phyloP scores from a whole-genome alignment of 1,139 yeast genomes.

The Spathaspora sp. region DNA sequence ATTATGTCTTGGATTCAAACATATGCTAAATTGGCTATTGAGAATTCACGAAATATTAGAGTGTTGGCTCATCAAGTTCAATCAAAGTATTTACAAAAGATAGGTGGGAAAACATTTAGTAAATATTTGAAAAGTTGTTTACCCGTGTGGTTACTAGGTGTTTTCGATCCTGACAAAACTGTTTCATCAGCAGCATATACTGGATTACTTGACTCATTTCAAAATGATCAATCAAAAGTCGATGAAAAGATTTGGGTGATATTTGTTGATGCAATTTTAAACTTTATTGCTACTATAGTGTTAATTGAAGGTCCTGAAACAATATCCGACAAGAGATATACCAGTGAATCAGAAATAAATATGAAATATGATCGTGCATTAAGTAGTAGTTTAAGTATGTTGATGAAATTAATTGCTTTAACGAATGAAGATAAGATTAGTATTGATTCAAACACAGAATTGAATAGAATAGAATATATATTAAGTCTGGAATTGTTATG shows the following conservation, averaged over 20 bases:
- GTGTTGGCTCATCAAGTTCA: conserved; percentile 63
- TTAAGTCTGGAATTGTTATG: conserved; percentile 43
- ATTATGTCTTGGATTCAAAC: conserved; percentile 75
- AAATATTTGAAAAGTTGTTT: conserved; percentile 69
- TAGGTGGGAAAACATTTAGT: conserved; percentile 60
- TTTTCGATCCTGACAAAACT: conserved; percentile 63
- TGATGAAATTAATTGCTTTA: conserved; percentile 38
- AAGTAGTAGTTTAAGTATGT: conserved; percentile 50
- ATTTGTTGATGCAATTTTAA: conserved; percentile 56
- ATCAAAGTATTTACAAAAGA: conserved; percentile 42
- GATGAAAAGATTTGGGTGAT: conserved; percentile 55
- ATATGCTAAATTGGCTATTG: conserved; percentile 76
- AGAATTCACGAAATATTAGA: conserved; percentile 66
- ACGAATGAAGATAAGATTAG: conserved; percentile 16
- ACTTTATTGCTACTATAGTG: conserved; percentile 52
- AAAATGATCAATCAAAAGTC: conserved; percentile 54
- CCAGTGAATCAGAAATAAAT: conserved; percentile 63
- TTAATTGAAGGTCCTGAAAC: conserved; percentile 59
- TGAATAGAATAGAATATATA: conserved; percentile 26
- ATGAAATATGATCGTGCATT: conserved; percentile 66
- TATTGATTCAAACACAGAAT: conserved; percentile 7
- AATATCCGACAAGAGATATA: conserved; percentile 73
- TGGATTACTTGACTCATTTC: conserved; percentile 55
- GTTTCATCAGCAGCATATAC: conserved; percentile 54
- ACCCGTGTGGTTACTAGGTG: conserved; percentile 72